These are phyloP conservation scores for Sporobolomyces roseus DNA, from an alignment of 768 basidiomycete genomes.

Conservation along the genomic window DNA sequence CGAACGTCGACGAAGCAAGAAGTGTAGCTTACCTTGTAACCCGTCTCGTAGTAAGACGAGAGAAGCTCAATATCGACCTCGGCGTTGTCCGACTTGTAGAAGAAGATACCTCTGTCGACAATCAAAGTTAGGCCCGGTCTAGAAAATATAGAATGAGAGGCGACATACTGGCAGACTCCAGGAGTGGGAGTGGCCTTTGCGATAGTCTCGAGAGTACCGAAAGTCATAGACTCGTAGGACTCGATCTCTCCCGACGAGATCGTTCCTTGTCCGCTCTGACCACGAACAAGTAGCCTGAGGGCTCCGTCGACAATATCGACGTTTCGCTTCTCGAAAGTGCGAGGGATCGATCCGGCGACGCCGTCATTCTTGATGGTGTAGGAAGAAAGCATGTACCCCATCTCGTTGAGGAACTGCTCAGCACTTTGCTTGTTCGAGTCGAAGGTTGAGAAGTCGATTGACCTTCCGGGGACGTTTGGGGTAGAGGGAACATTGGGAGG, in stretches of 20 bases:
- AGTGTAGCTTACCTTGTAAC: no score
- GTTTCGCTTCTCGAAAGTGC: not conserved
- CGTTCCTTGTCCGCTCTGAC: not conserved
- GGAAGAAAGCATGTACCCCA: slow-evolving; percentile 2
- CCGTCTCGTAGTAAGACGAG: slow-evolving; percentile 13
- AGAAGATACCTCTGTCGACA: slow-evolving; percentile 6
- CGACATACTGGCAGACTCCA: slow-evolving; percentile 8
- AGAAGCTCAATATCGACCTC: slow-evolving; percentile 18
- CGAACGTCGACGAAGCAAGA: no score
- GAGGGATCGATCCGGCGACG: not conserved
- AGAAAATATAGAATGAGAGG: not conserved
- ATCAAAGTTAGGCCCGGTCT: not conserved
- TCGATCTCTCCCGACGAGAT: slow-evolving; percentile 9
- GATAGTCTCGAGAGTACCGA: slow-evolving; percentile 5
- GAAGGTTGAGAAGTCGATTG: slow-evolving; percentile 1
- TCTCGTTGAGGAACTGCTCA: slow-evolving; percentile 7
- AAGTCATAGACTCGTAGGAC: not conserved
- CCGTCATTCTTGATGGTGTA: not conserved
- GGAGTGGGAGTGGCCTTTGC: not conserved
- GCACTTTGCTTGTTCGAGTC: not conserved
- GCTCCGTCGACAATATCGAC: slow-evolving; percentile 20
- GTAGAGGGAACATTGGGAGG: not conserved
- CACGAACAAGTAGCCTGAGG: slow-evolving; percentile 9
- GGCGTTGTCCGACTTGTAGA: slow-evolving; percentile 8
- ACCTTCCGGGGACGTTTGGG: no score